These are phyloP conservation scores for Catharanthus roseus DNA, from an alignment of 257 asterid genomes.

Conservation along the genomic window DNA sequence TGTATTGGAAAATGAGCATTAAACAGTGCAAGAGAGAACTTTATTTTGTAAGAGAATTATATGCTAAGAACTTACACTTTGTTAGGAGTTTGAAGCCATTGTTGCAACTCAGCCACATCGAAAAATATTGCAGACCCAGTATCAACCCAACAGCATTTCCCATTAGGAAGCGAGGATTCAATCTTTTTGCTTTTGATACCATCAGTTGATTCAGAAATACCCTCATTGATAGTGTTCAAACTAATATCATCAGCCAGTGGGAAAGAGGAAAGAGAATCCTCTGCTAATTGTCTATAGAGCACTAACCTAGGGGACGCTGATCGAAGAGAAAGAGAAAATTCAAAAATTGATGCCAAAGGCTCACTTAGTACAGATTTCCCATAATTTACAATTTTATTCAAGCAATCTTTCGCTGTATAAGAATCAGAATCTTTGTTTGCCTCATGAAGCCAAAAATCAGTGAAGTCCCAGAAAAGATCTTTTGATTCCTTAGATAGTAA, in stretches of 20 bases:
- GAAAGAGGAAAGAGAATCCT: constrained; percentile 91
- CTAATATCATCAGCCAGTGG: constrained; percentile 62
- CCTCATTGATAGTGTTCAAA: constrained; percentile 37
- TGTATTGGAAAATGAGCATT: constrained; percentile 17
- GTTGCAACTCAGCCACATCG: constrained; percentile 55
- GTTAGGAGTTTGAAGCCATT: constrained; percentile 60
- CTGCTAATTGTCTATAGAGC: constrained; percentile 82
- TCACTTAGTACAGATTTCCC: constrained; percentile 77
- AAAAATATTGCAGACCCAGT: constrained; percentile 72
- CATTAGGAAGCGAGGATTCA: constrained; percentile 45
- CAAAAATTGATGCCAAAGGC: constrained; percentile 78
- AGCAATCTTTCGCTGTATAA: constrained; percentile 71
- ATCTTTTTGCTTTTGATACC: constrained; percentile 29
- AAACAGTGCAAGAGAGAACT: not conserved
- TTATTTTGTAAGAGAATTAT: not conserved
- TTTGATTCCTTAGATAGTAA: constrained; percentile 86
- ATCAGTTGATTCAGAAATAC: constrained; percentile 37
- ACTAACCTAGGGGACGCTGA: constrained; percentile 95
- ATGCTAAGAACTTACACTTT: constrained; percentile 46
- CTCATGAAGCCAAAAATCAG: constrained; percentile 69
- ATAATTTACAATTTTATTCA: constrained; percentile 51
- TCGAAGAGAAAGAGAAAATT: constrained; percentile 92
- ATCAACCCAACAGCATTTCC: constrained; percentile 95
- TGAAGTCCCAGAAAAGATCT: constrained; percentile 81
- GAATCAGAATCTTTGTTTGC: constrained; percentile 43